Percentiles rank a stretch among this genome's conserved stretches.
Evolutionary conservation across 106 monocot genomes (phyloP).

Genomic region (Iris macrosiphon): DNA sequence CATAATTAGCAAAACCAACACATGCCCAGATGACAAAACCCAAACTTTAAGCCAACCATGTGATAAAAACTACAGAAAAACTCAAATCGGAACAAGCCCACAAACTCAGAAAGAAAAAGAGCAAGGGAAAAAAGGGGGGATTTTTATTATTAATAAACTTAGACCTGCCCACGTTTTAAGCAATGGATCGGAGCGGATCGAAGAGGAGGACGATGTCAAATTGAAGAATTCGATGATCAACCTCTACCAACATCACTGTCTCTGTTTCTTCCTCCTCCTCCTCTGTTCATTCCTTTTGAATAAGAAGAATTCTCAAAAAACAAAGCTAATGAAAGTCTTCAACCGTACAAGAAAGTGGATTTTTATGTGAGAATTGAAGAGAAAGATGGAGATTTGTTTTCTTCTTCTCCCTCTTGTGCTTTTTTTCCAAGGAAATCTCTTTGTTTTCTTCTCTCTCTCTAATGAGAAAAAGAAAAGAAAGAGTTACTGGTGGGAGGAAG

Average conservation of each 20-base stretch:
- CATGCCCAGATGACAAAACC: neutral
- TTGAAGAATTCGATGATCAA: no score
- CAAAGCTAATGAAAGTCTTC: no score
- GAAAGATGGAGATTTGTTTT: neutral
- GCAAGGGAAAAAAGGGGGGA: no score
- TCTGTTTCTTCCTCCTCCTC: no score
- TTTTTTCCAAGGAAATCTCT: neutral
- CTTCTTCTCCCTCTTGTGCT: neutral
- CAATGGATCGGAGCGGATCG: slow-evolving; percentile 1
- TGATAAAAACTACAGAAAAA: no score
- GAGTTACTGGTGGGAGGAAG: neutral
- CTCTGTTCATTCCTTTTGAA: no score
- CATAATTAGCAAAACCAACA: neutral
- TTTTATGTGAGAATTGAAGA: no score
- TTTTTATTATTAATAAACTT: neutral
- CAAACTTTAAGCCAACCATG: neutral
- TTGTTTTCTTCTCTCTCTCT: neutral
- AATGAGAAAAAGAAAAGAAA: slow-evolving; percentile 1
- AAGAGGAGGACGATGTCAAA: neutral
- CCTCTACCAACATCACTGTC: no score
- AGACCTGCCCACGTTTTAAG: neutral
- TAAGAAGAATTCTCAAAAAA: no score
- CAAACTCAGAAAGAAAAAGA: no score
- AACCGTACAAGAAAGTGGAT: neutral
- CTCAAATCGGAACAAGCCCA: neutral